Base-by-base conservation (phyloP, 2,329 filamentous ascomycete species). In the Fusarium tricinctum region DNA sequence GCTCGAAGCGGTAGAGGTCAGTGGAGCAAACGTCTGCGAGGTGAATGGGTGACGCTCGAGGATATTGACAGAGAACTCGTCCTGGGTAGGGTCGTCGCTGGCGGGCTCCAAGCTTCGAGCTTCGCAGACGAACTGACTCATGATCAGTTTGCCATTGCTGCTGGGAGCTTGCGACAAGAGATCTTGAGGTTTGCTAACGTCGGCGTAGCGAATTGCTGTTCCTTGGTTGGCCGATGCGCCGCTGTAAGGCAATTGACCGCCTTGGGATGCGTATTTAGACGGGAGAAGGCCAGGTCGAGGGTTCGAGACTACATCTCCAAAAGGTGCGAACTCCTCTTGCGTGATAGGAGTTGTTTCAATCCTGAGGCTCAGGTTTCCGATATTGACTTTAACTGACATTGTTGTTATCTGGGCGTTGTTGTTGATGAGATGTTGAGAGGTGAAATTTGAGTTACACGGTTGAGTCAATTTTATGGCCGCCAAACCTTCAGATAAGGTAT, bases 41-140 rank as follows among this genome's bases (percentile, higher is more conserved):
- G 96, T 98, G 80, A 90, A 98, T 0, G 96, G 95, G 79, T 99
- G 96, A 39, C 96, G 86, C 79, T 99, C 96, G 30, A 98, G 87
- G 58, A 97, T 87, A 20, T 81, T 80, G 54, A 97, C 76, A 22
- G 71, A 83, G 76, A 97, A 92, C 45, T 74, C 67, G 39, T 66
- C 49, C 43, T 65, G 44, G 2, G 66, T 56, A 20, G 59, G 35
- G 45, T 58, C 51, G 33, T 51, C 53, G 14, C 47, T 61, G 33
- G 46, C 61, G 44, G 65, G 43, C 20, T 59, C 40, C 22, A 80
- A 73, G 50, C 71, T 66, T 15, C 79, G 74, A 8, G 79, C 75
- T 14, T 74, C 89, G 78, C 93, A 97, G 56, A 93, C 89, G 78
- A 98, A 98, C 87, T 98, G 91, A 79, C 91, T 97, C 86, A 97